phyloP scores from a whole-genome alignment of 345 rosid genomes.

The Microcos paniculata region DNA sequence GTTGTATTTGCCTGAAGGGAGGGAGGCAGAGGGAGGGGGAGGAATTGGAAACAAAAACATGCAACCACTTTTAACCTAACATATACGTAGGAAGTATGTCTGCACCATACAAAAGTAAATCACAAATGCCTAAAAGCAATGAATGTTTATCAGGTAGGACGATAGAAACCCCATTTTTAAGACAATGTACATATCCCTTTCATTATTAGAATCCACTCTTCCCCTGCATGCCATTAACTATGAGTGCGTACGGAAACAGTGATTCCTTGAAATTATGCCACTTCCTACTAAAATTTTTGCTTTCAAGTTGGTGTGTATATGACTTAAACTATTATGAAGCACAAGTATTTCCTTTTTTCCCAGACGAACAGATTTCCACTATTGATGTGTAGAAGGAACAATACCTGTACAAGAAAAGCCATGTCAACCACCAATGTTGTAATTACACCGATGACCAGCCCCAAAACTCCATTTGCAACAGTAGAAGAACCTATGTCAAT shows the following conservation, averaged over 20 bases:
- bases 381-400: not conserved
- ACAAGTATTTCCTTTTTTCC: too few species aligned
- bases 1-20: constrained; percentile 67
- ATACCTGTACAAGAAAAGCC: constrained; percentile 98
- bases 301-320: not conserved
- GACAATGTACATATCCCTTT: too few species aligned
- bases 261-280: not conserved
- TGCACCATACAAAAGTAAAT: not conserved
- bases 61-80: constrained; percentile 4
- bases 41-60: not conserved
- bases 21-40: not conserved
- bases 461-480: constrained; percentile 97
- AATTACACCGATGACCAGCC: constrained; percentile 94
- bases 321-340: not conserved
- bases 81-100: constrained; percentile 30
- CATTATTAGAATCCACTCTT: too few species aligned
- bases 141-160: too few species aligned
- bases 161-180: too few species aligned
- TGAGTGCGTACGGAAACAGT: too few species aligned
- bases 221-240: not conserved
- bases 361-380: not conserved
- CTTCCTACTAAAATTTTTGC: not conserved
- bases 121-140: too few species aligned
- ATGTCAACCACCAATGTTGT: constrained; percentile 92
- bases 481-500: constrained; percentile 98